A percentile compares a stretch with the other conserved stretches of the same genome.
Conservation (phyloP, 2,329 filamentous ascomycete species). For the Colletotrichum somersetense region DNA sequence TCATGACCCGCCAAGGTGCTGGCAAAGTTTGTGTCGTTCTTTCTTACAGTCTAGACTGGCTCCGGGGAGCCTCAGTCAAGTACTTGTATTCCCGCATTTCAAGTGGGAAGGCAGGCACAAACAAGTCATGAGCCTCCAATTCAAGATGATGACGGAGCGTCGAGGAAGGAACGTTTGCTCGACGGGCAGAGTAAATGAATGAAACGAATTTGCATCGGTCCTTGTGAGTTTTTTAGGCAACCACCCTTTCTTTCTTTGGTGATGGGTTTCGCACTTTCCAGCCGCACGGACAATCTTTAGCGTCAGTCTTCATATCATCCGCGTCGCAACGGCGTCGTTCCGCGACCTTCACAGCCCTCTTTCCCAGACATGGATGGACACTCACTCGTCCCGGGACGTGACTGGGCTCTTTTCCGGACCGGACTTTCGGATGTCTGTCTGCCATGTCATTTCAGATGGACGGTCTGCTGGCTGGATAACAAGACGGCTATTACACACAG, state of each 20-base stretch:
- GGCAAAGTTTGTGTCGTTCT: background rate
- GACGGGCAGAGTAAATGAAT: background rate
- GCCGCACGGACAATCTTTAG: conserved; percentile 29
- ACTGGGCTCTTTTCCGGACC: conserved; percentile 18
- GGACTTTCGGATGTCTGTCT: conserved; percentile 14
- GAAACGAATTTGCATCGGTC: background rate
- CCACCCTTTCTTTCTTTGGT: background rate
- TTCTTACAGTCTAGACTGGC: background rate
- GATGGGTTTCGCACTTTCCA: background rate
- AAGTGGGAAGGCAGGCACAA: background rate
- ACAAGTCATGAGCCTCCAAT: background rate
- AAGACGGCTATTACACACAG: background rate
- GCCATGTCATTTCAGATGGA: conserved; percentile 10
- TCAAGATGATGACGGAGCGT: background rate
- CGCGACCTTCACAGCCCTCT: conserved; percentile 13
- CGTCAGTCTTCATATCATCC: conserved; percentile 12
- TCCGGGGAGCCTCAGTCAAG: background rate
- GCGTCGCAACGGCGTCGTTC: conserved; percentile 23
- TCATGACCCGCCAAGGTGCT: background rate
- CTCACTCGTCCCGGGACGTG: background rate
- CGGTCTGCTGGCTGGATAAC: background rate
- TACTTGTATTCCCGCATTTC: background rate
- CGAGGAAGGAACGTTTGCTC: background rate
- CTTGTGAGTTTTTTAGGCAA: background rate
- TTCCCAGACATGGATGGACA: conserved; percentile 20